Base-by-base conservation (phyloP, 2,329 filamentous ascomycete genomes). In the Podosphaera fusca region DNA sequence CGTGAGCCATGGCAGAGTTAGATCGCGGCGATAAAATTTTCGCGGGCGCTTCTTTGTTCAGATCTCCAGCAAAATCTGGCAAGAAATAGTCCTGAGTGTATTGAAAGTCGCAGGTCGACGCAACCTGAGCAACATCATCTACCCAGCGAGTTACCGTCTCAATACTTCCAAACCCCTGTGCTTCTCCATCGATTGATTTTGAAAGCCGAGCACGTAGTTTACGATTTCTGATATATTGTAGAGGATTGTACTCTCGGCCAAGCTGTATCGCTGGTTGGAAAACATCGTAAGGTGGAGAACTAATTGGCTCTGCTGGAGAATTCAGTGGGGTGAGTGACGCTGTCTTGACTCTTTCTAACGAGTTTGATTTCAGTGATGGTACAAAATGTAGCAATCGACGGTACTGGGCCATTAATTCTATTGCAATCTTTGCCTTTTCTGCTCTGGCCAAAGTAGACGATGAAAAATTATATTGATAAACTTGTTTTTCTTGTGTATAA, bases 201-300 rank as follows among this genome's bases (percentile, higher is more conserved):
- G 86, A 79, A 69, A 94, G 86, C 14, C 89, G 78, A 33, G 84
- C 83, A 60, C 92, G 78, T 10, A 92, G 78, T 67, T 89, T 90
- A 53, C 90, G 79, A 66, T 98, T 96, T 29, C 92, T 82, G 57
- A 96, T 85, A 63, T 87, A 87, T 68, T 96, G 92, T 31, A 98
- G 71, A 3, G 90, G 92, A 67, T 98, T 95, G 67, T 96, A 96
- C 1, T 74, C 71, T 56, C 89, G 81, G 3, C 85, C 84, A 6
- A 82, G 68, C 4, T 58, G 55, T 31, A 60, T 52, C 21, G 57
- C 10, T 6, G 35, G 35, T 38, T 38, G 6, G 10, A 38, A 38
- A 38, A 38, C 5, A 38, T 38, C 10, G 35, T 38, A 21, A 21
- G 21, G 10, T 7, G 56, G 56, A 14, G 49, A 36, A 29, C 6